These are phyloP conservation scores for Prosopis cineraria DNA, from an alignment of 306 rosid species.

Conservation along the genomic window DNA sequence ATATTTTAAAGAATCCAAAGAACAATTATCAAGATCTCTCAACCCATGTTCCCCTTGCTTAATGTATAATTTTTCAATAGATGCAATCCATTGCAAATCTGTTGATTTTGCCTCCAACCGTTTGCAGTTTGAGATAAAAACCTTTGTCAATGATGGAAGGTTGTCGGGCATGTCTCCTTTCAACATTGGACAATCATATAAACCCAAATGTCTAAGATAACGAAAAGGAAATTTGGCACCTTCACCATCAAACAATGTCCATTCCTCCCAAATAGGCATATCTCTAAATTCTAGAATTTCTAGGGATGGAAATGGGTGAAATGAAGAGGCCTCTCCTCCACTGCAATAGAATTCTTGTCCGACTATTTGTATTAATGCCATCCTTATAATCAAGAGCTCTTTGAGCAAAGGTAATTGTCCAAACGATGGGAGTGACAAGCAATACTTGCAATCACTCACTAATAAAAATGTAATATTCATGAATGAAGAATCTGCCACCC, in stretches of 20 bases:
- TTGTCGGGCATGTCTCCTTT: neutral
- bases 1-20: neutral
- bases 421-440: constrained; percentile 30
- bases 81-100: neutral
- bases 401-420: constrained; percentile 24
- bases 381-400: neutral
- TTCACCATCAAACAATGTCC: neutral
- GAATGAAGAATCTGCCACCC: constrained; percentile 20
- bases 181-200: neutral
- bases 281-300: neutral
- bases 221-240: neutral
- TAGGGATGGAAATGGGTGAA: constrained; percentile 12
- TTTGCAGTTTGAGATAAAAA: neutral
- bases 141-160: neutral
- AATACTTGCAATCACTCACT: constrained; percentile 18
- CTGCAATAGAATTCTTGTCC: constrained; percentile 7
- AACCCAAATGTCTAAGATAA: neutral
- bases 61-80: neutral
- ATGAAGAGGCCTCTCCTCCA: neutral
- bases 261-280: neutral
- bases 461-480: neutral
- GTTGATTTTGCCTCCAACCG: neutral
- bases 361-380: neutral
- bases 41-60: neutral
- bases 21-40: neutral